Conservation (phyloP, 768 basidiomycete species). For the Kwoniella europaea region DNA sequence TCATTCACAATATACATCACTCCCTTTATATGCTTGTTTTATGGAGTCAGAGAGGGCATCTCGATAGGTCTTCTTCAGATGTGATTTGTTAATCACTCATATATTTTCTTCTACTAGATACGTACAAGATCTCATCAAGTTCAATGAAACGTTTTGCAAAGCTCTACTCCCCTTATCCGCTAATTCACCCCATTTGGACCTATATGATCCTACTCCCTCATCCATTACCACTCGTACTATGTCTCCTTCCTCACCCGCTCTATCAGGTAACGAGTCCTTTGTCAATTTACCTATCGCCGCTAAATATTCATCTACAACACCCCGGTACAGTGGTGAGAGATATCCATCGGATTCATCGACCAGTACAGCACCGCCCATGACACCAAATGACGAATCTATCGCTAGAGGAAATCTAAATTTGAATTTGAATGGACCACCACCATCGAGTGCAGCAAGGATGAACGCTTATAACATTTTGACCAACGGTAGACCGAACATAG, state of each 20-base stretch:
- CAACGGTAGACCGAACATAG: slow-evolving; percentile 41
- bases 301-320: slow-evolving; percentile 68
- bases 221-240: slow-evolving; percentile 33
- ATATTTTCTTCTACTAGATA: slow-evolving; percentile 66
- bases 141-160: slow-evolving; percentile 92
- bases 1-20: not conserved
- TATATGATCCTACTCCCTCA: slow-evolving; percentile 29
- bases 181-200: slow-evolving; percentile 41
- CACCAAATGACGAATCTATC: slow-evolving; percentile 18
- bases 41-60: too few relatives aligned
- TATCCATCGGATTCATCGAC: slow-evolving; percentile 23
- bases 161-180: slow-evolving; percentile 85
- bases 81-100: not conserved
- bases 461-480: slow-evolving; percentile 49
- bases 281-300: slow-evolving; percentile 87
- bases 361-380: slow-evolving; percentile 20
- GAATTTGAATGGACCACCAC: slow-evolving; percentile 5
- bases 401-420: slow-evolving; percentile 3
- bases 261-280: slow-evolving; percentile 63
- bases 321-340: slow-evolving; percentile 12
- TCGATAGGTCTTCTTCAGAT: too few relatives aligned
- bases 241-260: slow-evolving; percentile 63
- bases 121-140: slow-evolving; percentile 82
- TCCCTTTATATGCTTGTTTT: too few relatives aligned
- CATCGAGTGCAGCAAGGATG: slow-evolving; percentile 33